phyloP scores from a whole-genome alignment of 2,329 filamentous ascomycete genomes.

The Coniochaeta ligniaria region DNA sequence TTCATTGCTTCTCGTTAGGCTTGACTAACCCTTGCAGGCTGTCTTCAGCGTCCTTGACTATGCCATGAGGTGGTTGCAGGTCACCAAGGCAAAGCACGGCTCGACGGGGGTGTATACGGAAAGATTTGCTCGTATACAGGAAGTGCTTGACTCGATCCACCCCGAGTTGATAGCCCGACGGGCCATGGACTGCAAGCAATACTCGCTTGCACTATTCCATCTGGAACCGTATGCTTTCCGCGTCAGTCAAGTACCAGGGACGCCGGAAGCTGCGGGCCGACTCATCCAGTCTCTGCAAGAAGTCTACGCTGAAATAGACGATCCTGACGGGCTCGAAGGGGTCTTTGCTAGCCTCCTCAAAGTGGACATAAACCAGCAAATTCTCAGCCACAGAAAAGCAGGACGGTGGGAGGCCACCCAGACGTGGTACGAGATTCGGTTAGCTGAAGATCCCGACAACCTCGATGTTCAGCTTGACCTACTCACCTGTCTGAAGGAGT shows the following conservation, averaged over 20 bases:
- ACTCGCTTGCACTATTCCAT: conserved; percentile 85
- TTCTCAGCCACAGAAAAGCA: conserved; percentile 85
- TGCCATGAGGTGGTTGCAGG: conserved; percentile 80
- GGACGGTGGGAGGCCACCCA: conserved; percentile 92
- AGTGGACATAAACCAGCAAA: conserved; percentile 88
- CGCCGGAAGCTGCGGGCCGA: conserved; percentile 50
- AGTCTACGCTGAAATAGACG: conserved; percentile 96
- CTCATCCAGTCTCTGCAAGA: conserved; percentile 76
- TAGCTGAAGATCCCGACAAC: conserved; percentile 73
- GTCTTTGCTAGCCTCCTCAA: conserved; percentile 82
- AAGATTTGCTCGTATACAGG: conserved; percentile 42
- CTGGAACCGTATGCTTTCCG: conserved; percentile 76
- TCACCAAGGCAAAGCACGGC: conserved; percentile 45
- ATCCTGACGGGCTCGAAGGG: conserved; percentile 92
- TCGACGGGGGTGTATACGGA: conserved; percentile 18
- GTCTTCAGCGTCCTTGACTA: conserved; percentile 91
- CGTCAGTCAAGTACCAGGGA: conserved; percentile 35
- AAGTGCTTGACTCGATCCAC: conserved; percentile 57
- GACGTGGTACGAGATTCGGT: conserved; percentile 92
- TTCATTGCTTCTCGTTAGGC: neutral
- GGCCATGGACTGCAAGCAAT: conserved; percentile 90
- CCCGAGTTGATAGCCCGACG: conserved; percentile 68
- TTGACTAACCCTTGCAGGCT: conserved; percentile 43
- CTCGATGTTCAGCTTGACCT: conserved; percentile 74
- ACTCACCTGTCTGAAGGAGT: conserved; percentile 83